Base-by-base conservation (phyloP, 345 rosid genomes). In the Camelina hispida region DNA sequence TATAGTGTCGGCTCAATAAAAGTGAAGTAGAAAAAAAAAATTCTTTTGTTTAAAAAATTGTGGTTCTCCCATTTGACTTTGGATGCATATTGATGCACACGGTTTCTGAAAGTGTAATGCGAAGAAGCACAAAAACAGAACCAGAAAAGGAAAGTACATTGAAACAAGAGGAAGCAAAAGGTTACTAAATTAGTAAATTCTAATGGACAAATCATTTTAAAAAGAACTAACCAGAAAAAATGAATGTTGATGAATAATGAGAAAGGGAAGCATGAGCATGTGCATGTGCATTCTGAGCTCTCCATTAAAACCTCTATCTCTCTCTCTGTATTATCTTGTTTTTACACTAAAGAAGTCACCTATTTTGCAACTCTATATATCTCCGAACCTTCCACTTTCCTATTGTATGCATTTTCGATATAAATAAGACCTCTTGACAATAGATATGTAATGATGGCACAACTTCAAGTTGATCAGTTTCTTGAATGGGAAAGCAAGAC, bases 271-370 rank as follows among this genome's bases (percentile, higher is more conserved):
- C 54, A 28, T 55, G 37, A 55, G 62, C 62, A 34, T 58, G 62
- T 16, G 73, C 79, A 76, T 62, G 79, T 76, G 80, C 53, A 48
- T 11, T 67, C 73, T 78, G 77, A 65, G 37, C 51, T 72, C 58
- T 12, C 22, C 64, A 64, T 70, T 64, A 54, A 47, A 63, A n/a
- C 8, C 16, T 71, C 38, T 64, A 8, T 40, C 10, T 42, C 7
- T 69, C 50, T 53, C 40, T 59, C 30, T 69, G 7, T 67, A 22
- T 52, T 14, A 70, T 71, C 53, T 64, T 77, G 38, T 64, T 70
- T 70, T 78, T 71, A 71, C 81, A 71, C 77, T 40, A 78, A 72
- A 78, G 68, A 78, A 59, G 81, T 65, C 81, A 71, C 68, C 73
- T 72, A 56, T 71, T 71, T 78, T 71, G 35, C 56, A 55, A 65